Evolutionary conservation across 2,329 filamentous ascomycete genomes (phyloP).

Genomic region (Nothophaeocryptopus gaeumannii): DNA sequence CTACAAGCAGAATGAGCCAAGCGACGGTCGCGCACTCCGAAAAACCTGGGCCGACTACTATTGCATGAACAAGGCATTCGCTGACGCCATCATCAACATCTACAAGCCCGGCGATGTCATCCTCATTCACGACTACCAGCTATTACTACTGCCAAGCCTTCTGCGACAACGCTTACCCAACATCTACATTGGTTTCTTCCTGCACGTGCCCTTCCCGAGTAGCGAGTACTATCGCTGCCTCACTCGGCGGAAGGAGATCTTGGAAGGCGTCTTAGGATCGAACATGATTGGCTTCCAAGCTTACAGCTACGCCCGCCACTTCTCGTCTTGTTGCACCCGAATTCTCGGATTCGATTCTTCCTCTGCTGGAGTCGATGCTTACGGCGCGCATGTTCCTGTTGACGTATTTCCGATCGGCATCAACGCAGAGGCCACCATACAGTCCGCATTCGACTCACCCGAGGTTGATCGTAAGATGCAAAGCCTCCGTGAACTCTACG

Average conservation of each 20-base stretch:
- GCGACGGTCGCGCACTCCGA: conserved; percentile 76
- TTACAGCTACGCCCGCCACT: conserved; percentile 91
- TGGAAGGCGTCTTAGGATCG: conserved; percentile 84
- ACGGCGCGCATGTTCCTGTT: conserved; percentile 82
- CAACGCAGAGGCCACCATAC: conserved; percentile 76
- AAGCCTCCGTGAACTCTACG: conserved; percentile 72
- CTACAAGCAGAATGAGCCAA: conserved; percentile 91
- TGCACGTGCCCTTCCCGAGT: conserved; percentile 92
- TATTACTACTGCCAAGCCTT: conserved; percentile 84
- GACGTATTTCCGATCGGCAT: conserved; percentile 95
- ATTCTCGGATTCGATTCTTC: conserved; percentile 89
- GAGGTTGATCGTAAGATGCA: conserved; percentile 69
- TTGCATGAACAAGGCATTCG: conserved; percentile 88
- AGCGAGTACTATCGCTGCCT: conserved; percentile 92
- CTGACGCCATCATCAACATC: conserved; percentile 78
- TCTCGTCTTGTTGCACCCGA: conserved; percentile 87
- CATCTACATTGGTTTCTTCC: conserved; percentile 91
- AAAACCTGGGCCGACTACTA: conserved; percentile 90
- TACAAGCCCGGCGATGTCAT: conserved; percentile 93
- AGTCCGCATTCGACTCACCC: conserved; percentile 64
- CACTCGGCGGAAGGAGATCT: conserved; percentile 80
- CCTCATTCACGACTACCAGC: conserved; percentile 90
- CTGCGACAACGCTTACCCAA: conserved; percentile 80
- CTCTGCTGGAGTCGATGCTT: conserved; percentile 79
- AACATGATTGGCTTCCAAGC: conserved; percentile 96